Evolutionary conservation across 306 rosid genomes (phyloP), one percentile per base, ranked within the genome.

Genomic region (Rubus idaeus): DNA sequence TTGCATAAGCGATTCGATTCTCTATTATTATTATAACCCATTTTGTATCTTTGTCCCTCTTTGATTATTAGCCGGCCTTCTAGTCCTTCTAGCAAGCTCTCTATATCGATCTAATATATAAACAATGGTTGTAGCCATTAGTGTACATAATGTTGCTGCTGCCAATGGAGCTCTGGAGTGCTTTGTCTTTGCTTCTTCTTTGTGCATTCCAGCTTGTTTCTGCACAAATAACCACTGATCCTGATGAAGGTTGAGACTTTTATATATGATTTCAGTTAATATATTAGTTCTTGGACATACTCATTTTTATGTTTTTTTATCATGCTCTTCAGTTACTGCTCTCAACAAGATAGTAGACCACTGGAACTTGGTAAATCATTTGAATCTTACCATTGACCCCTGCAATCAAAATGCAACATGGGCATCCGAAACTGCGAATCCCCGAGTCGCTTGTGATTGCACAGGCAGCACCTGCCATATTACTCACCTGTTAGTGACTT

Each of bases 351-450:
- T 84, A 5, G 37, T 84, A 50, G 79, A 71, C 18, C 35, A 76
- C 65, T 84, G 87, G 87, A 49, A 77, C n/a, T 68, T 84, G 47
- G 8, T 49, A 61, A 80, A 64, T 3, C 64, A 84, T 49, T 14
- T 84, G 82, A 72, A 57, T 80, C 16, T 71, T 12, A 50, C 68
- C 5, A 73, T 20, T 50, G 87, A 84, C 37, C 84, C 84, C 49
- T 84, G 84, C 77, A 46, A n/a, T 58, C 52, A 21, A 71, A 80
- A 60, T 73, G 77, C 84, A 55, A 51, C 75, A 56, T 84, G 87
- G 84, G 69, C 84, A 46, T 23, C 82, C 26, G 46, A 62, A 0
- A 58, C n/a, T 68, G 82, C 82, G 1, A 84, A 84, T 71, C 87
- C 87, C 0, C 74, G 77, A 18, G 77, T 80, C 2, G 77, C 70